Conservation (phyloP, 2,329 filamentous ascomycete genomes). For the Fonsecaea erecta region DNA sequence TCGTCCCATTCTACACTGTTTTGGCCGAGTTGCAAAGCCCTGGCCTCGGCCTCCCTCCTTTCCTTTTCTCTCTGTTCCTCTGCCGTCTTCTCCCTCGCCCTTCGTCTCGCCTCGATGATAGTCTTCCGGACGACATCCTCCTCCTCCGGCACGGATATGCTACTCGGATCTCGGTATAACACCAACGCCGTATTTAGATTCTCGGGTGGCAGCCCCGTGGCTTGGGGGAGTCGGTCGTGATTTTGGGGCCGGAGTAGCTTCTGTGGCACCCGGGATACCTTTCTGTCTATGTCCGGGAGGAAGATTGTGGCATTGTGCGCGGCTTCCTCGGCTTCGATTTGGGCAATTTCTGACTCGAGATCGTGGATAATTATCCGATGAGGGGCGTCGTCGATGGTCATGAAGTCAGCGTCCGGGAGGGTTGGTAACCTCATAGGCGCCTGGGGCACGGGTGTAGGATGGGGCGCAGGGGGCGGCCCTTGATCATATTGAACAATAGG, state of each 20-base stretch:
- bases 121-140: constrained; percentile 79
- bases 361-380: constrained; percentile 90
- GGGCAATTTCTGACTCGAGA: constrained; percentile 82
- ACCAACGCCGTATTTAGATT: constrained; percentile 70
- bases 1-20: constrained; percentile 20
- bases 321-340: constrained; percentile 63
- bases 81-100: constrained; percentile 61
- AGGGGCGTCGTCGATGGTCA: constrained; percentile 86
- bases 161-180: constrained; percentile 79
- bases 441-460: constrained; percentile 5
- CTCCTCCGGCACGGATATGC: constrained; percentile 74
- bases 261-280: constrained; percentile 71
- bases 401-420: constrained; percentile 59
- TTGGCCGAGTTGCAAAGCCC: not conserved
- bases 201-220: constrained; percentile 46
- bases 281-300: constrained; percentile 82
- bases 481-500: not conserved
- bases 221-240: constrained; percentile 1
- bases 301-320: constrained; percentile 61
- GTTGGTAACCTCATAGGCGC: constrained; percentile 8
- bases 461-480: constrained; percentile 4
- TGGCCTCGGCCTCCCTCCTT: constrained; percentile 6
- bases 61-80: constrained; percentile 27
- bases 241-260: constrained; percentile 58
- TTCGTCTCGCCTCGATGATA: constrained; percentile 76